Conservation (phyloP, 2,329 filamentous ascomycete genomes). For the Aureobasidium lini region DNA sequence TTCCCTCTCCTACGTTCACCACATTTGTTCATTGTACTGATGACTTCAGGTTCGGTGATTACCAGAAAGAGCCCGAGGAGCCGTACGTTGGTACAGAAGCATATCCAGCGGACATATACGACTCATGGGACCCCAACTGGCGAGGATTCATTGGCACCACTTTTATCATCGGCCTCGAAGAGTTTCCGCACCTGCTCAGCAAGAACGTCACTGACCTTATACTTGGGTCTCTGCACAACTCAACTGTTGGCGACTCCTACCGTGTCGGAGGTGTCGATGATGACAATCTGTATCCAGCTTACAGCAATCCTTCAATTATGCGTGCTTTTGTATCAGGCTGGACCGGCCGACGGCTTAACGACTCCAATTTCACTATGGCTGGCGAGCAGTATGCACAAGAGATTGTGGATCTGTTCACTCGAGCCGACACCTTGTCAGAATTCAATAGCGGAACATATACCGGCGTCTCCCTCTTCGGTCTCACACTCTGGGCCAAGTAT, state of each 20-base stretch:
- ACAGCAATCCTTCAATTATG: conserved; percentile 57
- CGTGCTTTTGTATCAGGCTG: conserved; percentile 54
- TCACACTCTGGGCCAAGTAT: conserved; percentile 55
- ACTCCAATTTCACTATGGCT: conserved; percentile 51
- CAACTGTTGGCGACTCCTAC: conserved; percentile 53
- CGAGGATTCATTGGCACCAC: conserved; percentile 55
- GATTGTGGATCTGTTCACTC: conserved; percentile 50
- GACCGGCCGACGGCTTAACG: conserved; percentile 47
- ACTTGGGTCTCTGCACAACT: conserved; percentile 47
- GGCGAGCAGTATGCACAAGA: conserved; percentile 51
- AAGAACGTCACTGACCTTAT: conserved; percentile 37
- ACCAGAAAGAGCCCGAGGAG: conserved; percentile 50
- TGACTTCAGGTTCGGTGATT: conserved; percentile 38
- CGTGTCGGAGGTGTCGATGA: conserved; percentile 52
- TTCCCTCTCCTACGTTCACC: no score
- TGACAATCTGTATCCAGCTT: conserved; percentile 56
- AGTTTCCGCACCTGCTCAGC: conserved; percentile 45
- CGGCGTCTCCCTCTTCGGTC: conserved; percentile 52
- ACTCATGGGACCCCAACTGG: conserved; percentile 58
- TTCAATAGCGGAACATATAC: conserved; percentile 58
- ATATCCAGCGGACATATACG: conserved; percentile 47
- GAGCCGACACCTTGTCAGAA: conserved; percentile 51
- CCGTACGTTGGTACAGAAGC: conserved; percentile 46
- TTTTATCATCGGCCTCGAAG: conserved; percentile 52
- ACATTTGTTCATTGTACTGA: not conserved